Evolutionary conservation across 2,329 filamentous ascomycete species (phyloP).

Genomic region (Nemania sp.): DNA sequence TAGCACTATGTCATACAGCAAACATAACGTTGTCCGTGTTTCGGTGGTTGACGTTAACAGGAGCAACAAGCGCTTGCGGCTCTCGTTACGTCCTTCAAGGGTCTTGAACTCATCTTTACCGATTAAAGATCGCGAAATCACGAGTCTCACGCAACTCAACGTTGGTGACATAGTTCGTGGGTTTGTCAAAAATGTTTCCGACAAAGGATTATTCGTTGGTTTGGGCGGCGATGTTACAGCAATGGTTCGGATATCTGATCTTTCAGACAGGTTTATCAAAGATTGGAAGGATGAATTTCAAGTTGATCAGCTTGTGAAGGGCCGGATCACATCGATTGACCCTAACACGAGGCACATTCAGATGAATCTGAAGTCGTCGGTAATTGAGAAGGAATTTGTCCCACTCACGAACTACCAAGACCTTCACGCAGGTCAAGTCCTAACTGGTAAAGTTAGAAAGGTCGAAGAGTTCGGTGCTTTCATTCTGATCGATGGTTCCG

Average conservation of each 20-base stretch:
- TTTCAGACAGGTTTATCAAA: constrained; percentile 90
- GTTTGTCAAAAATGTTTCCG: constrained; percentile 87
- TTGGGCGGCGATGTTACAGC: constrained; percentile 81
- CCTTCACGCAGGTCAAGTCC: constrained; percentile 75
- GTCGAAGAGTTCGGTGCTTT: constrained; percentile 96
- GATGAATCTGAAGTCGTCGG: constrained; percentile 84
- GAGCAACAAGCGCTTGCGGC: constrained; percentile 79
- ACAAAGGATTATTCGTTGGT: constrained; percentile 86
- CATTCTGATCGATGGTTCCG: constrained; percentile 83
- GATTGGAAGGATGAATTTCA: constrained; percentile 93
- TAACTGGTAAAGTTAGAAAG: constrained; percentile 90
- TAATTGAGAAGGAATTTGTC: constrained; percentile 78
- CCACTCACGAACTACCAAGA: constrained; percentile 76
- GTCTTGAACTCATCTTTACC: constrained; percentile 84
- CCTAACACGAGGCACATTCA: constrained; percentile 71
- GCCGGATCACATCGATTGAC: constrained; percentile 78
- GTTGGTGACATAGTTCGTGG: constrained; percentile 82
- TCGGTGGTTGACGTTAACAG: constrained; percentile 80
- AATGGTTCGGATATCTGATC: constrained; percentile 82
- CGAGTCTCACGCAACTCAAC: constrained; percentile 69
- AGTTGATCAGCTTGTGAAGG: constrained; percentile 87
- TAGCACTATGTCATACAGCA: constrained; percentile 73
- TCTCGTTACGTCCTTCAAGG: constrained; percentile 85
- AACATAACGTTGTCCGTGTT: constrained; percentile 87
- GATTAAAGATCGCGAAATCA: constrained; percentile 81